Conservation (phyloP, 2,329 filamentous ascomycete species). For the Emergomyces pasteurianus region DNA sequence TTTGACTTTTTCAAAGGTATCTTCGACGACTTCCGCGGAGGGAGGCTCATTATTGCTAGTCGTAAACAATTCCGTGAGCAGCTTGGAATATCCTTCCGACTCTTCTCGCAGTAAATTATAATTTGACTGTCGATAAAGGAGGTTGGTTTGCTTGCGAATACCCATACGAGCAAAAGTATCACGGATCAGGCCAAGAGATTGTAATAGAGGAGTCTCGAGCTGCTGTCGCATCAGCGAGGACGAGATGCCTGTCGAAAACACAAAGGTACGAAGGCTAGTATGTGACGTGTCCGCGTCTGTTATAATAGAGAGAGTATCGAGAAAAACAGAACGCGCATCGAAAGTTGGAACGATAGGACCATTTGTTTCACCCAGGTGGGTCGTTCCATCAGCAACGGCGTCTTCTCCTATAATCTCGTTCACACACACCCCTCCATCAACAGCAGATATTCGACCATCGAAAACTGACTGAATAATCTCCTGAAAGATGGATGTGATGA, state of each 20-base stretch:
- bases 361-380: conserved; percentile 34
- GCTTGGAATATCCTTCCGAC: conserved; percentile 90
- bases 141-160: conserved; percentile 81
- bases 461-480: conserved; percentile 70
- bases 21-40: conserved; percentile 63
- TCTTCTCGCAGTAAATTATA: conserved; percentile 94
- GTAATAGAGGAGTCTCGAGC: conserved; percentile 67
- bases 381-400: conserved; percentile 36
- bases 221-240: conserved; percentile 62
- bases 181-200: conserved; percentile 66
- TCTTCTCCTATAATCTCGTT: conserved; percentile 59
- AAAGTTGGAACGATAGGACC: conserved; percentile 28
- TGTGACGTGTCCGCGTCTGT: conserved; percentile 57
- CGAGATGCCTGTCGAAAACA: conserved; percentile 61
- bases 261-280: conserved; percentile 51
- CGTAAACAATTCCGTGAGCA: conserved; percentile 90
- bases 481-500: conserved; percentile 64
- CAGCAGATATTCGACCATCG: conserved; percentile 53
- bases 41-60: conserved; percentile 64
- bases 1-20: conserved; percentile 85
- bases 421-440: conserved; percentile 59
- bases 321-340: conserved; percentile 58
- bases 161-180: conserved; percentile 74
- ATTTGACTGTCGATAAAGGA: conserved; percentile 89
- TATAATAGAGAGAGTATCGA: conserved; percentile 71